Base-by-base conservation (phyloP, 768 basidiomycete genomes). In the Mycena filopes region DNA sequence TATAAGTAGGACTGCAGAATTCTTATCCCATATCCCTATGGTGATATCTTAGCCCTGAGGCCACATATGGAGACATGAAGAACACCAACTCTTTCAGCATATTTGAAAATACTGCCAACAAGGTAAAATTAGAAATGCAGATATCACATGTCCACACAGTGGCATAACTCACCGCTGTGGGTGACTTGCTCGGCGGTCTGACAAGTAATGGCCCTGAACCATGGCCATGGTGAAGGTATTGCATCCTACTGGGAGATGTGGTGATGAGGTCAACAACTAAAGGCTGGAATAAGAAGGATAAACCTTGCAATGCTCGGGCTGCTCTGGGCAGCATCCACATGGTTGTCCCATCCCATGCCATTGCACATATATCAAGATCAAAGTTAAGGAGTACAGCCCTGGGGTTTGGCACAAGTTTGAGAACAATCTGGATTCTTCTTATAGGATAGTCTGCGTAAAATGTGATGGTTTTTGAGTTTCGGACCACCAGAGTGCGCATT, bases 341-440 rank as follows among this genome's bases (percentile, higher is more conserved):
- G 10, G 58, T 40, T 5, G 31, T 13, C 4, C 63, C 63, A 42
- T 65, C 57, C 56, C 56, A 65, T 2, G 49, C 63, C 63, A 59
- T 53, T 4, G 57, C 63, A n/a, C 63, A 65, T 1, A 65, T 59
- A n/a, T 65, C 63, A 7, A 65, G 50, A 23, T 65, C 63, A 40
- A 65, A 65, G 29, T 65, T 65, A 18, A 65, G 56, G 20, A 65
- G 20, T 23, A 65, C 63, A 6, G 45, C 49, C 20, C 25, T n/a
- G 8, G 63, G 63, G 23, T 56, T 45, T n/a, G 46, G n/a, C 18
- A 59, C 47, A 23, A 65, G 51, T 42, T 54, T 43, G 49, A 65
- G 56, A 0, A 65, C 45, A 33, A 65, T 48, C 43, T 59, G 63
- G 20, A 65, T 21, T 25, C 63, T 49, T n/a, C 63, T 55, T 15